Evolutionary conservation across 2,329 filamentous ascomycete genomes (phyloP).

Genomic region (Gnomoniopsis smithogilvyi): DNA sequence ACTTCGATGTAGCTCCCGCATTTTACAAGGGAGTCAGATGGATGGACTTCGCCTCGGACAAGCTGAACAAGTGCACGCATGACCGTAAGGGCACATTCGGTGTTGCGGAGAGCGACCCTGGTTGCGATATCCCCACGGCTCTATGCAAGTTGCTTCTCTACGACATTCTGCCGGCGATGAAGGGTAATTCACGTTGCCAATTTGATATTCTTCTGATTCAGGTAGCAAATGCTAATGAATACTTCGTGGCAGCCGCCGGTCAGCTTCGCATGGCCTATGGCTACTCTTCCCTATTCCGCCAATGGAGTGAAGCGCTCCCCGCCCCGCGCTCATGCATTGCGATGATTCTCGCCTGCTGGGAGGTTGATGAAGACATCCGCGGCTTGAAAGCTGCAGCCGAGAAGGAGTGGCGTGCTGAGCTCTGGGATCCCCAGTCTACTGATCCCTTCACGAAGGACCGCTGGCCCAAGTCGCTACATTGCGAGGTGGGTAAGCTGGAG

Average conservation of each 20-base stretch:
- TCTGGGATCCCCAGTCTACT: background rate
- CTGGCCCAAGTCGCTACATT: background rate
- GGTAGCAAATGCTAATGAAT: background rate
- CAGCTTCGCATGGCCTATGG: slow-evolving; percentile 11
- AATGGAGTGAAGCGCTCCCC: slow-evolving; percentile 11
- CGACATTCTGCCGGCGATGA: slow-evolving; percentile 5
- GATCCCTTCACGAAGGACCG: background rate
- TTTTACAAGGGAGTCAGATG: slow-evolving; percentile 1
- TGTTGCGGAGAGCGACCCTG: slow-evolving; percentile 6
- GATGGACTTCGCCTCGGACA: background rate
- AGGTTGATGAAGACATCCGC: background rate
- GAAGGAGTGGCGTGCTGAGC: background rate
- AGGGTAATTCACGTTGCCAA: background rate
- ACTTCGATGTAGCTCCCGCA: slow-evolving; percentile 6
- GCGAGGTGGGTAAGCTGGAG: background rate
- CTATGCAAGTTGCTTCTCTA: slow-evolving; percentile 4
- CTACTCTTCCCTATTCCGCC: slow-evolving; percentile 5
- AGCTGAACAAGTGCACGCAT: background rate
- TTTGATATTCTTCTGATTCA: background rate
- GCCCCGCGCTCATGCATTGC: background rate
- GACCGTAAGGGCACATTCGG: slow-evolving; percentile 12
- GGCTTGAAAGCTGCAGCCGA: background rate
- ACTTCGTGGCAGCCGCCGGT: background rate
- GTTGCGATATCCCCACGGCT: slow-evolving; percentile 8
- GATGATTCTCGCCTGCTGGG: background rate